Evolutionary conservation across 495 filamentous ascomycete genomes (phyloP).

Genomic region (Lasiosphaeris hirsuta): DNA sequence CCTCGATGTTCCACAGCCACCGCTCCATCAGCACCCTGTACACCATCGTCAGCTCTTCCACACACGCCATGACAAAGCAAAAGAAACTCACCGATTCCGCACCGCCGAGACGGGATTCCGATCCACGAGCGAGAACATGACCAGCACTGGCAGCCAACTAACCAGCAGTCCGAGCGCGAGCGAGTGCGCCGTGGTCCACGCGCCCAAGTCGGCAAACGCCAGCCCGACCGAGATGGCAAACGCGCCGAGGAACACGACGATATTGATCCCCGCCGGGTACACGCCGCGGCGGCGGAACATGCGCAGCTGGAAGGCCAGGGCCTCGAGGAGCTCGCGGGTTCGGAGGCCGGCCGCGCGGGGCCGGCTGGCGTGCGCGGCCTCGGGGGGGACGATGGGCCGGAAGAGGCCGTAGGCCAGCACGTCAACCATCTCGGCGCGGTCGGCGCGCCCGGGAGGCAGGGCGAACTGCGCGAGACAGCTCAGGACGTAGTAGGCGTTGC

Average conservation of each 20-base stretch:
- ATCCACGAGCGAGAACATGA: constrained; percentile 44
- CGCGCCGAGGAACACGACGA: constrained; percentile 22
- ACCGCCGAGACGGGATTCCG: constrained; percentile 43
- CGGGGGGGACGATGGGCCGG: background rate
- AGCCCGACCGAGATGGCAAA: constrained; percentile 40
- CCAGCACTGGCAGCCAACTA: constrained; percentile 46
- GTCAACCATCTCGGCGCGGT: background rate
- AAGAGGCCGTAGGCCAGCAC: constrained; percentile 15
- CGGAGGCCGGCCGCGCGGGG: background rate
- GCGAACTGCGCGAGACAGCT: constrained; percentile 18
- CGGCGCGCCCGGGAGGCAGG: background rate
- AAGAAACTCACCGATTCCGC: constrained; percentile 23
- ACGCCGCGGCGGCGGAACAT: constrained; percentile 12
- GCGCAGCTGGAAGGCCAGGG: constrained; percentile 10
- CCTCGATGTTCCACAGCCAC: constrained; percentile 18
- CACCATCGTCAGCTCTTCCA: background rate
- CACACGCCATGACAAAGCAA: too few relatives aligned
- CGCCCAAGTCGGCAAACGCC: constrained; percentile 38
- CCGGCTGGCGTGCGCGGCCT: too few relatives aligned
- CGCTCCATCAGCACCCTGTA: constrained; percentile 9
- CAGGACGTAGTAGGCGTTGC: constrained; percentile 20
- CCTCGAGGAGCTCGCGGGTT: constrained; percentile 14
- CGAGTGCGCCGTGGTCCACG: constrained; percentile 40
- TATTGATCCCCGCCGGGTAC: constrained; percentile 8
- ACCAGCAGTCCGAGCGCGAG: constrained; percentile 46